Conservation (phyloP, 1,284 basidiomycete genomes). For the Sparassis latifolia region DNA sequence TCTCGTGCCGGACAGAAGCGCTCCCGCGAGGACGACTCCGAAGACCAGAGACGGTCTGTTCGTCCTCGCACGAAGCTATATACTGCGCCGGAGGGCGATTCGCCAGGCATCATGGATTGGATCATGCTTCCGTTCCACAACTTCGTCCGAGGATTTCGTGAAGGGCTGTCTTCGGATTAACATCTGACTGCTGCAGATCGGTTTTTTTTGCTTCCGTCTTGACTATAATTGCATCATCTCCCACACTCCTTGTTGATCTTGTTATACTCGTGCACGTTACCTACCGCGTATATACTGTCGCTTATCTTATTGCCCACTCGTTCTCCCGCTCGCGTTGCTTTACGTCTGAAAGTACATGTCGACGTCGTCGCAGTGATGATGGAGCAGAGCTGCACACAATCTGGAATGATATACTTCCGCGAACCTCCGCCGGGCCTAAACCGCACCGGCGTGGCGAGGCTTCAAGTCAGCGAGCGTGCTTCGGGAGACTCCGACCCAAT, state of each 20-base stretch:
- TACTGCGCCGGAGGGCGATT: slow-evolving; percentile 34
- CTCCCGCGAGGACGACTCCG: slow-evolving; percentile 28
- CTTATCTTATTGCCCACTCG: too few relatives aligned
- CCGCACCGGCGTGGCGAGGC: too few relatives aligned
- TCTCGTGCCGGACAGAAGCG: slow-evolving; percentile 39
- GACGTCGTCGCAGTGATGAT: too few relatives aligned
- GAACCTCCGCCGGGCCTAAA: too few relatives aligned
- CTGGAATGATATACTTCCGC: too few relatives aligned
- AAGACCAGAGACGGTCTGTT: slow-evolving; percentile 33
- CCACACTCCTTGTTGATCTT: slow-evolving; percentile 3
- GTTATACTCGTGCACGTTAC: neutral
- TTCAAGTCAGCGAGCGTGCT: too few relatives aligned
- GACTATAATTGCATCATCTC: neutral
- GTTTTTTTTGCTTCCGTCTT: neutral
- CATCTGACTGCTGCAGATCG: neutral
- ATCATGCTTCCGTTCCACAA: slow-evolving; percentile 53
- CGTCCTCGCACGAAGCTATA: slow-evolving; percentile 46
- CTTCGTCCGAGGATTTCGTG: slow-evolving; percentile 59
- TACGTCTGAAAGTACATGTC: too few relatives aligned
- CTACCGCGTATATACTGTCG: too few relatives aligned
- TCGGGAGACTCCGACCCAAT: neutral
- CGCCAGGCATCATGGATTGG: slow-evolving; percentile 45
- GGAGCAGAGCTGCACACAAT: too few relatives aligned
- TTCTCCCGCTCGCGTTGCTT: too few relatives aligned
- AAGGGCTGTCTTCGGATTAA: slow-evolving; percentile 35